phyloP scores from a whole-genome alignment of 495 filamentous ascomycete genomes.

The Hypoxylon crocopeplum region DNA sequence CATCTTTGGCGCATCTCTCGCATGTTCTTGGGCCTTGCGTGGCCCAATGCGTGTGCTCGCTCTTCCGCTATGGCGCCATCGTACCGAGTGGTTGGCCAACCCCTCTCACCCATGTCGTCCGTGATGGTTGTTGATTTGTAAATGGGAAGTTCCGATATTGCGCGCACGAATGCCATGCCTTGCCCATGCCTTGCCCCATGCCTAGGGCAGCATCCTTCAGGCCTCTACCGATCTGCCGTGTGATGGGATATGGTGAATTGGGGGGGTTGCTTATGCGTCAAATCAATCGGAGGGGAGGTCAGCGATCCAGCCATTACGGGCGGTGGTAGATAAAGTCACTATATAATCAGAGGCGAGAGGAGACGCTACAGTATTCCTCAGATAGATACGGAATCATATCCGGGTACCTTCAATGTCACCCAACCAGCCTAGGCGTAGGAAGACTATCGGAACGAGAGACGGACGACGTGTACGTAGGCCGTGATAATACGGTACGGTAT shows the following conservation, averaged over 20 bases:
- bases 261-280: conserved; percentile 22
- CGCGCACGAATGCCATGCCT: conserved; percentile 18
- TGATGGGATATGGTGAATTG: conserved; percentile 18
- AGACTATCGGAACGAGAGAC: conserved; percentile 7
- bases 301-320: conserved; percentile 12
- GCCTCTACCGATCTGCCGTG: conserved; percentile 37
- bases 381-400: conserved; percentile 27
- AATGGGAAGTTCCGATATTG: conserved; percentile 22
- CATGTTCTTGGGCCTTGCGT: too few relatives aligned
- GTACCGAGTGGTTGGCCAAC: conserved; percentile 8
- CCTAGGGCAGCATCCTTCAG: conserved; percentile 22
- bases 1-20: too few relatives aligned
- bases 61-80: conserved; percentile 10
- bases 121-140: conserved; percentile 13
- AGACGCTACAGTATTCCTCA: conserved; percentile 24
- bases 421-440: conserved; percentile 17
- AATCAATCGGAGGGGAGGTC: conserved; percentile 30
- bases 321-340: conserved; percentile 20
- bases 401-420: conserved; percentile 30
- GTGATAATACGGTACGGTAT: conserved; percentile 12
- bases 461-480: conserved; percentile 8
- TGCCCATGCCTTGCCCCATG: not conserved
- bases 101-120: conserved; percentile 1
- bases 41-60: too few relatives aligned
- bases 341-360: conserved; percentile 12